Evolutionary conservation across 495 filamentous ascomycete species (phyloP).

Genomic region (Aspergillus coremiiformis): DNA sequence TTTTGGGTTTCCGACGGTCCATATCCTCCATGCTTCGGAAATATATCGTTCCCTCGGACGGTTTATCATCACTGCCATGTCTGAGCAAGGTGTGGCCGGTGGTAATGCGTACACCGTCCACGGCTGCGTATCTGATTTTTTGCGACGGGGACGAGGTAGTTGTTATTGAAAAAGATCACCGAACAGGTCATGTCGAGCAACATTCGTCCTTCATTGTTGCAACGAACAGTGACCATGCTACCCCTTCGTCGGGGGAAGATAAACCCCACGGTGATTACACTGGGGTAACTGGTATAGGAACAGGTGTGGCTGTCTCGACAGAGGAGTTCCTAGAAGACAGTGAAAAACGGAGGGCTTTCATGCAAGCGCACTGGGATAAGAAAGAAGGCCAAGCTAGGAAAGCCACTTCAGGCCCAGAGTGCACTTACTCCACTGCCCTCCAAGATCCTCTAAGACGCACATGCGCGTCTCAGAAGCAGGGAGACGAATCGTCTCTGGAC

Average conservation of each 20-base stretch:
- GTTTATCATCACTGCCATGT: constrained; percentile 5
- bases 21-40: constrained; percentile 47
- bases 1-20: constrained; percentile 50
- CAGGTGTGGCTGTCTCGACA: constrained; percentile 20
- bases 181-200: constrained; percentile 30
- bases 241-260: not conserved
- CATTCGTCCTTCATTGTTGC: constrained; percentile 45
- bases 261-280: constrained; percentile 4
- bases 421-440: not conserved
- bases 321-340: constrained; percentile 37
- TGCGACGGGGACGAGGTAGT: constrained; percentile 38
- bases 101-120: constrained; percentile 34
- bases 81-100: constrained; percentile 21
- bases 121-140: constrained; percentile 54
- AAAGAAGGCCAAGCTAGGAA: constrained; percentile 15
- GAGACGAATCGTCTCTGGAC: not conserved
- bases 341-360: constrained; percentile 26
- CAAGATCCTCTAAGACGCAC: constrained; percentile 8
- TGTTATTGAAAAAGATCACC: constrained; percentile 53
- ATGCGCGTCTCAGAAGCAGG: constrained; percentile 1
- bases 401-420: not conserved
- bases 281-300: constrained; percentile 4
- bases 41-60: constrained; percentile 28
- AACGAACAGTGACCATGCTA: constrained; percentile 47
- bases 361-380: constrained; percentile 35